Conservation (phyloP, 2,329 filamentous ascomycete genomes). For the Falciphora oryzae region DNA sequence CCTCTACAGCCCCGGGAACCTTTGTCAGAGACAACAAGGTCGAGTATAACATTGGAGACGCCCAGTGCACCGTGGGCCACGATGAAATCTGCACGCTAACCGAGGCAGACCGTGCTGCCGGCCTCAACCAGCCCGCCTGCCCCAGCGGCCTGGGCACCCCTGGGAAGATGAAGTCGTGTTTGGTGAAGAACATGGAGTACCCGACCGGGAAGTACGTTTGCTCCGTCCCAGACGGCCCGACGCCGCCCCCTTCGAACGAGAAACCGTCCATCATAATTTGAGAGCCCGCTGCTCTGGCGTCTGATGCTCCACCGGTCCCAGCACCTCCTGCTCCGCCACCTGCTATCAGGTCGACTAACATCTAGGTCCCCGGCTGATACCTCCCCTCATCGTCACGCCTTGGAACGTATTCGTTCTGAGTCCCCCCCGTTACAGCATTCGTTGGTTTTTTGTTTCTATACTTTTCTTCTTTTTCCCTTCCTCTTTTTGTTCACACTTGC, state of each 20-base stretch:
- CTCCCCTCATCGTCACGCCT: no score
- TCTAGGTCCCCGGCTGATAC: neutral
- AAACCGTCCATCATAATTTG: no score
- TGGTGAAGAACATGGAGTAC: slow-evolving; percentile 44
- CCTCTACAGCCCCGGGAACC: slow-evolving; percentile 20
- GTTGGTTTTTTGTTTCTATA: no score
- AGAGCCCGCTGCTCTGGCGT: neutral
- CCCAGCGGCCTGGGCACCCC: slow-evolving; percentile 34
- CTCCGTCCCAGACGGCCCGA: neutral
- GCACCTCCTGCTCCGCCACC: no score
- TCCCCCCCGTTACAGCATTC: no score
- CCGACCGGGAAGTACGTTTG: slow-evolving; percentile 34
- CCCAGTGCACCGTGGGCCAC: slow-evolving; percentile 38
- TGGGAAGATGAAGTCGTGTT: slow-evolving; percentile 27
- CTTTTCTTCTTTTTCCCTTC: no score
- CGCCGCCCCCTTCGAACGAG: no score
- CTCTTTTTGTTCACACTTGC: no score
- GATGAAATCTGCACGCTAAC: slow-evolving; percentile 39
- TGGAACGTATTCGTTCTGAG: no score
- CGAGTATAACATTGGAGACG: slow-evolving; percentile 46
- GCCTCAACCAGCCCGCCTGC: slow-evolving; percentile 40
- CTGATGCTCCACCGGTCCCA: no score
- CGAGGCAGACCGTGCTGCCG: slow-evolving; percentile 28
- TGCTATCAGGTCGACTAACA: neutral
- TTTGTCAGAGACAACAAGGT: slow-evolving; percentile 45